Evolutionary conservation across 345 rosid genomes (phyloP), one percentile per base, ranked within the genome.

Genomic region (Eucalyptus curtisii): DNA sequence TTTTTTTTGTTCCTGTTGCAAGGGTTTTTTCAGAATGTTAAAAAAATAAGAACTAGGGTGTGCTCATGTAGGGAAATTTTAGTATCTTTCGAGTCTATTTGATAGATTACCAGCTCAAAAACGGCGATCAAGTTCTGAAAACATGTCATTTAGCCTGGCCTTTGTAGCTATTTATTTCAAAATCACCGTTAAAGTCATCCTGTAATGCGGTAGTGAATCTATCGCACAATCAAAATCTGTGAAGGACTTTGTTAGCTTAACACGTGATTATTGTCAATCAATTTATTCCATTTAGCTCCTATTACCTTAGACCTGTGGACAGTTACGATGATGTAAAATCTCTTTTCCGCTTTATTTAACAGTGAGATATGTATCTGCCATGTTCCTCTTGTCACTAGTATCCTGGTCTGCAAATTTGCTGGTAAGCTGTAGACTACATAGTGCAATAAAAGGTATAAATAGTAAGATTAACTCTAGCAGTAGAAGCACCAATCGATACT

Each of bases 1-100:
- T 92, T 94, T 86, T 92, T 86, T 92, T 95, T 93, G 92, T 84
- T 86, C 92, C 96, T 93, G 93, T 86, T n/a, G 16, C 88, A 88
- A 52, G 14, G 15, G 80, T 31, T 31, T 19, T 68, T 68, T 33
- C 80, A 68, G 80, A 68, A 87, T 50, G 33, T 30, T 22, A 22
- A 55, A 86, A 30, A 53, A 24, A 37, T 71, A 42, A 13, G 27
- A 80, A 80, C 48, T 31, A 40, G 40, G 25, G 19, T 66, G 12
- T 31, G 44, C 42, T 30, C 53, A 66, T 66, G 76, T 66, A 16
- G 76, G 76, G 71, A 52, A 57, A 14, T 37, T 30, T 86, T 31
- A 52, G 84, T 37, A 30, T 40, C 87, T 47, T 15, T 25, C 12
- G 25, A 17, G 80, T 68, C 80, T 8, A 68, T 31, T 68, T 15